phyloP scores from a whole-genome alignment of 2,329 filamentous ascomycete species.

The Endocalyx cinctus region DNA sequence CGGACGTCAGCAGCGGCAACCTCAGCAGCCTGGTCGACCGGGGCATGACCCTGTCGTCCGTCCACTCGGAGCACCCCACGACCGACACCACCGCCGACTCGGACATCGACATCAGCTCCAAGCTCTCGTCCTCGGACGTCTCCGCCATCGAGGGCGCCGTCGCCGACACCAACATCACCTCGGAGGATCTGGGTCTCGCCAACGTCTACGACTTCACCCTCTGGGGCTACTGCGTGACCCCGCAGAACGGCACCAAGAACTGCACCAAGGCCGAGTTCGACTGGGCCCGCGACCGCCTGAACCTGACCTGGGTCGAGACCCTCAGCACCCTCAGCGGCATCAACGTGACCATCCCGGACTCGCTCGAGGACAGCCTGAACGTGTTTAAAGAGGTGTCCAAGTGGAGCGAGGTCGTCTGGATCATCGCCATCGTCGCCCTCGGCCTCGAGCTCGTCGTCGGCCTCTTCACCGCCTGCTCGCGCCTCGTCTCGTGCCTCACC shows the following conservation, averaged over 20 bases:
- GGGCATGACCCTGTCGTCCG: slow-evolving; percentile 10
- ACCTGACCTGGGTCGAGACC: slow-evolving; percentile 36
- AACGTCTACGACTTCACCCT: slow-evolving; percentile 78
- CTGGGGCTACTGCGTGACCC: slow-evolving; percentile 78
- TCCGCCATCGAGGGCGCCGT: too few relatives aligned
- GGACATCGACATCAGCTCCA: slow-evolving; percentile 7
- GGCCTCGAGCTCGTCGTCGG: slow-evolving; percentile 70
- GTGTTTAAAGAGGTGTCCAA: slow-evolving; percentile 69
- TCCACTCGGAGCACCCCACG: slow-evolving; percentile 9
- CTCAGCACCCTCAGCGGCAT: slow-evolving; percentile 43
- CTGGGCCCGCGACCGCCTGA: slow-evolving; percentile 72
- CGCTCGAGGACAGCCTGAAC: slow-evolving; percentile 63
- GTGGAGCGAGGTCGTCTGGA: slow-evolving; percentile 80
- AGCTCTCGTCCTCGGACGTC: slow-evolving; percentile 6
- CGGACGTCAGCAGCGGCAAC: too few relatives aligned
- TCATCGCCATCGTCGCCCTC: slow-evolving; percentile 67
- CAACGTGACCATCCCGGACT: slow-evolving; percentile 62
- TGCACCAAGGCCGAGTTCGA: slow-evolving; percentile 70
- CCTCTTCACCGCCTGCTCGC: slow-evolving; percentile 76
- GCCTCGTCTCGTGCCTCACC: slow-evolving; percentile 75
- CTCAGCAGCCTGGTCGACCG: slow-evolving; percentile 8
- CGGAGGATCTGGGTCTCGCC: slow-evolving; percentile 56
- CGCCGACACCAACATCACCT: slow-evolving; percentile 47
- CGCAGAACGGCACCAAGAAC: slow-evolving; percentile 49
- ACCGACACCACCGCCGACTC: slow-evolving; percentile 10